A percentile compares a stretch with the other conserved stretches of the same genome.
These are phyloP conservation scores for Huntiella decipiens DNA, from an alignment of 2,329 filamentous ascomycete genomes.

Conservation along the genomic window DNA sequence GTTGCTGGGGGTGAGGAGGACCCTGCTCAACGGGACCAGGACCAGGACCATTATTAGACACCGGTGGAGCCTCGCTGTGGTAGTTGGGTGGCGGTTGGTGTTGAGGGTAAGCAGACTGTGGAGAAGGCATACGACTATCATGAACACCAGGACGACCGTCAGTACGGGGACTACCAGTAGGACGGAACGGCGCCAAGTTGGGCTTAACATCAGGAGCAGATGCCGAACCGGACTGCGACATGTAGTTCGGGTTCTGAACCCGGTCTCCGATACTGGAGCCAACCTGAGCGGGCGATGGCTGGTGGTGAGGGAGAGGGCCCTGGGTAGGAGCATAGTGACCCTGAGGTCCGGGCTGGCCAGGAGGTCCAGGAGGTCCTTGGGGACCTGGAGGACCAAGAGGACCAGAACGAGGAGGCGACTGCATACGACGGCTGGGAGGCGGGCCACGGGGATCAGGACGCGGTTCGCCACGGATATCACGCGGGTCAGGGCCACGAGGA, in stretches of 20 bases:
- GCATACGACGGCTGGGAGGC: conserved; percentile 26
- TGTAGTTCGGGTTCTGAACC: conserved; percentile 41
- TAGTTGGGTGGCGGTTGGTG: conserved; percentile 43
- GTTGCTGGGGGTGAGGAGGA: conserved; percentile 28
- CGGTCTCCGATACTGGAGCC: conserved; percentile 22
- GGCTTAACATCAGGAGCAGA: conserved; percentile 11
- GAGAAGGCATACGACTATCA: conserved; percentile 78
- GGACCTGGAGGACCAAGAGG: conserved; percentile 16
- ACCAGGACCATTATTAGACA: conserved; percentile 19
- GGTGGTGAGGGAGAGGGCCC: conserved; percentile 15
- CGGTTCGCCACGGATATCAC: conserved; percentile 6
- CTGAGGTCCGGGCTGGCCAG: conserved; percentile 29
- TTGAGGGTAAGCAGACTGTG: conserved; percentile 67
- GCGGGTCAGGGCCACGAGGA: conserved; percentile 12
- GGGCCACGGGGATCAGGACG: conserved; percentile 17
- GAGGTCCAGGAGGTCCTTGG: conserved; percentile 1
- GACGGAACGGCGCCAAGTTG: conserved; percentile 44
- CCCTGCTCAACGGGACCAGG: conserved; percentile 32
- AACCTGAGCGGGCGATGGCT: conserved; percentile 18
- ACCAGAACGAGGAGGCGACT: conserved; percentile 5
- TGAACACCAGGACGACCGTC: conserved; percentile 67
- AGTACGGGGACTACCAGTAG: conserved; percentile 56
- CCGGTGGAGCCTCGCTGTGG: conserved; percentile 37
- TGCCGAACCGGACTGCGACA: conserved; percentile 24
- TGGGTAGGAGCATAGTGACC: conserved; percentile 23